Evolutionary conservation across 345 rosid species (phyloP).

Genomic region (Odontarrhena argentea): DNA sequence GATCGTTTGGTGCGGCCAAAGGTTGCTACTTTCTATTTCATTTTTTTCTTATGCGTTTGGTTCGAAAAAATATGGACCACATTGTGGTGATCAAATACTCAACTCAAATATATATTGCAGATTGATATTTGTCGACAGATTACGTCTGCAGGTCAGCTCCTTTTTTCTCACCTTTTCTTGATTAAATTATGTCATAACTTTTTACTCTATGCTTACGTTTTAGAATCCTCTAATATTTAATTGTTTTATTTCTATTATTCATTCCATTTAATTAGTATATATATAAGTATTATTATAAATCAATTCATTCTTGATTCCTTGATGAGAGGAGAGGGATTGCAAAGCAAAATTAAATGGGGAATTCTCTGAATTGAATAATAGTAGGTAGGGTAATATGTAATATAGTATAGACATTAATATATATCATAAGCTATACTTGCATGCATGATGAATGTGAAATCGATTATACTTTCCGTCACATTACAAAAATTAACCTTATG

Average conservation of each 20-base stretch:
- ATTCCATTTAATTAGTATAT: neutral
- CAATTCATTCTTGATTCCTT: constrained; percentile 28
- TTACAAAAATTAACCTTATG: neutral
- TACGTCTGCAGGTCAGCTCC: constrained; percentile 43
- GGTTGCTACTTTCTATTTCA: constrained; percentile 41
- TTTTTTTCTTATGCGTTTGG: constrained; percentile 28
- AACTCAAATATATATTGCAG: neutral
- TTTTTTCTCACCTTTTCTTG: constrained; percentile 26
- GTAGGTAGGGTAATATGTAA: neutral
- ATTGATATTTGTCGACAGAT: constrained; percentile 40
- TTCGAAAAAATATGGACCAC: constrained; percentile 48
- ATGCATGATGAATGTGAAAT: constrained; percentile 1
- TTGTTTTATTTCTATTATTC: neutral
- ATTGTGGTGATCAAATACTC: constrained; percentile 33
- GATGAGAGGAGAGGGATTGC: constrained; percentile 21
- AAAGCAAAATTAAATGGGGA: neutral
- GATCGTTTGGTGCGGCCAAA: constrained; percentile 54
- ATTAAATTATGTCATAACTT: constrained; percentile 44
- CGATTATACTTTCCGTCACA: neutral
- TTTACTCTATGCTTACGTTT: constrained; percentile 40
- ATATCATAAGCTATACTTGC: neutral
- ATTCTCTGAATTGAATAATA: neutral
- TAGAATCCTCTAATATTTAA: neutral
- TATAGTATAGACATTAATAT: neutral
- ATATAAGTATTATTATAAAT: constrained; percentile 8